A percentile compares a stretch with the other conserved stretches of the same genome.
phyloP scores from a whole-genome alignment of 257 asterid species.

The Scutellaria baicalensis region DNA sequence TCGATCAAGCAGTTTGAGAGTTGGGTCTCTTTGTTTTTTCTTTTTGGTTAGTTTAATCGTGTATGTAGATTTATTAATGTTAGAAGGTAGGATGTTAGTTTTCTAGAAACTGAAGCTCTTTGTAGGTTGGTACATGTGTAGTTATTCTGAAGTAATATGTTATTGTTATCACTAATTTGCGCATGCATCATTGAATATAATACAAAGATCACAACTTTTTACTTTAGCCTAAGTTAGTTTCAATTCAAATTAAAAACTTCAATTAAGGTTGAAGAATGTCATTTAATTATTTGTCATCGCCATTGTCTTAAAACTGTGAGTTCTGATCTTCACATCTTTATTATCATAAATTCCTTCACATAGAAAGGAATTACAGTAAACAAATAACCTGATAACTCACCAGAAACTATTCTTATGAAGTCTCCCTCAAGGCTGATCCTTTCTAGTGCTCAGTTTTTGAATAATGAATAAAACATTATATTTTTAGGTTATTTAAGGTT shows the following conservation, averaged over 20 bases:
- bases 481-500: neutral
- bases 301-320: slow-evolving; percentile 85
- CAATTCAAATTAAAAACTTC: neutral
- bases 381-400: neutral
- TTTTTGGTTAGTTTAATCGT: neutral
- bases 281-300: neutral
- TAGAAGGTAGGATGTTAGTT: neutral
- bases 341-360: neutral
- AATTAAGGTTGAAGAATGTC: neutral
- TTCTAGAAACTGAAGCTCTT: neutral
- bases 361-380: neutral
- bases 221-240: neutral
- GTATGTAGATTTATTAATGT: neutral
- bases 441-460: neutral
- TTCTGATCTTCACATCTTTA: slow-evolving; percentile 10
- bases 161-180: neutral
- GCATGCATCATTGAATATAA: neutral
- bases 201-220: neutral
- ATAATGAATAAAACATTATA: neutral
- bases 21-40: neutral
- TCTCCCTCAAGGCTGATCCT: neutral
- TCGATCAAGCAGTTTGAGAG: slow-evolving; percentile 1
- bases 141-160: neutral
- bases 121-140: neutral
- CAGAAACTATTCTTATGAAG: neutral